phyloP scores from a whole-genome alignment of 202 grass and related monocot species.

The Carex sylvatica region DNA sequence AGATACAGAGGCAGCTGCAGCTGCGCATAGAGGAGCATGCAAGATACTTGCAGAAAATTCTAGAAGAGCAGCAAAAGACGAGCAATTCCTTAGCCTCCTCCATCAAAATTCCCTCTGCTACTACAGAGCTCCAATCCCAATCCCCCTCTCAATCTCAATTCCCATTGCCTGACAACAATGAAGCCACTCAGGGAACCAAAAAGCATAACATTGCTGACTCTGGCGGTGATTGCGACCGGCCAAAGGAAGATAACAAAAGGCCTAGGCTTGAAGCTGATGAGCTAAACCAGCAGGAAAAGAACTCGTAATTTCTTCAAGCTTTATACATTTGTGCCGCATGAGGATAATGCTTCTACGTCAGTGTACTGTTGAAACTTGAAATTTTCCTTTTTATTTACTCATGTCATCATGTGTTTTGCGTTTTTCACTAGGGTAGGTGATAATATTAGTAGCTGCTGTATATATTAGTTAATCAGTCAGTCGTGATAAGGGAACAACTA shows the following conservation, averaged over 20 bases:
- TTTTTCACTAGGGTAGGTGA: slow-evolving; percentile 13
- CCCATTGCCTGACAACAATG: slow-evolving; percentile 15
- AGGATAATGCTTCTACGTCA: background rate
- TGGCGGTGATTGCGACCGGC: slow-evolving; percentile 19
- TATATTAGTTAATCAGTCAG: slow-evolving; percentile 2
- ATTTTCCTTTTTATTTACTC: background rate
- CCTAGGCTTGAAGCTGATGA: slow-evolving; percentile 38
- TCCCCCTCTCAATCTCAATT: slow-evolving; percentile 19
- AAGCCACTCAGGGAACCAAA: slow-evolving; percentile 9
- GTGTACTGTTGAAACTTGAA: background rate
- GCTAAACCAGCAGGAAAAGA: slow-evolving; percentile 25
- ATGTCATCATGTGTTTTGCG: background rate
- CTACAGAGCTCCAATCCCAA: slow-evolving; percentile 22
- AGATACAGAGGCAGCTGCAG: slow-evolving; percentile 78
- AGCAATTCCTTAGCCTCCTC: slow-evolving; percentile 28
- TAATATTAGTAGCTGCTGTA: background rate
- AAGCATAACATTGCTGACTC: slow-evolving; percentile 29
- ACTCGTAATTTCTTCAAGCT: slow-evolving; percentile 15
- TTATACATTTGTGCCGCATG: background rate
- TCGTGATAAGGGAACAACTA: slow-evolving; percentile 7
- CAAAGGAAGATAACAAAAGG: slow-evolving; percentile 30
- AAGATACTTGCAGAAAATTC: slow-evolving; percentile 75
- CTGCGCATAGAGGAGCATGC: slow-evolving; percentile 78
- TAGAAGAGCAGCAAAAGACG: slow-evolving; percentile 62
- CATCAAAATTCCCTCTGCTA: slow-evolving; percentile 22